These are phyloP conservation scores for Haplosporangium gracile DNA, from an alignment of 192 early-diverging fungal genomes.

Conservation along the genomic window DNA sequence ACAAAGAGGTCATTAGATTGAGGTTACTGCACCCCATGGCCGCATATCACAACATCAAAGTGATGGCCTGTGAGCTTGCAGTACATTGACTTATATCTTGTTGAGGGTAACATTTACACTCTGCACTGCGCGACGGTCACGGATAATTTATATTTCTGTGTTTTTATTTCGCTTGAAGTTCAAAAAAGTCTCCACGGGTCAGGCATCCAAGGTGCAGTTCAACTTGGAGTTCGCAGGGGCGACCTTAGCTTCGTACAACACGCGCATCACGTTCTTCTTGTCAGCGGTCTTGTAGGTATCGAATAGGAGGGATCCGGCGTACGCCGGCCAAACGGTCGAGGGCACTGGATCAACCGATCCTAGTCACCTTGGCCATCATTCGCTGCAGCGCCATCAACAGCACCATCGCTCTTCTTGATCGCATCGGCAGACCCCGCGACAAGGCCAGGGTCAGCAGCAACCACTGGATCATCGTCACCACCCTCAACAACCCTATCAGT, in stretches of 20 bases:
- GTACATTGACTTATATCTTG: too few relatives aligned
- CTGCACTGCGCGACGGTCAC: too few relatives aligned
- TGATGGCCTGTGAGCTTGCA: too few relatives aligned
- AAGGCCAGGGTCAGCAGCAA: neutral
- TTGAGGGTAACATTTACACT: too few relatives aligned
- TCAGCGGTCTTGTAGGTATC: constrained; percentile 64
- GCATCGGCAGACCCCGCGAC: neutral
- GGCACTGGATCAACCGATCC: constrained; percentile 71
- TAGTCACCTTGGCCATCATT: constrained; percentile 13
- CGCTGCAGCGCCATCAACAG: neutral
- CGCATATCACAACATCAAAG: too few relatives aligned
- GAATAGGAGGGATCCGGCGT: constrained; percentile 65
- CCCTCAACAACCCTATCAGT: neutral
- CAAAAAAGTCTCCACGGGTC: constrained; percentile 14
- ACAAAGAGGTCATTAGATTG: too few relatives aligned
- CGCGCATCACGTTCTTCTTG: constrained; percentile 58
- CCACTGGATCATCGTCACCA: neutral
- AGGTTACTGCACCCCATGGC: too few relatives aligned
- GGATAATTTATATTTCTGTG: too few relatives aligned
- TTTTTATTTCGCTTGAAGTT: too few relatives aligned
- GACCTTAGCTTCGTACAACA: constrained; percentile 67
- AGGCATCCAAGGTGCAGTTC: constrained; percentile 14
- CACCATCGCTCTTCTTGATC: constrained; percentile 23
- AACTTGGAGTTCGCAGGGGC: constrained; percentile 5
- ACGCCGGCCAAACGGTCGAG: constrained; percentile 66